Evolutionary conservation across 2,329 filamentous ascomycete genomes (phyloP), one percentile per base, ranked within the genome.

Genomic region (Akanthomyces muscarius): DNA sequence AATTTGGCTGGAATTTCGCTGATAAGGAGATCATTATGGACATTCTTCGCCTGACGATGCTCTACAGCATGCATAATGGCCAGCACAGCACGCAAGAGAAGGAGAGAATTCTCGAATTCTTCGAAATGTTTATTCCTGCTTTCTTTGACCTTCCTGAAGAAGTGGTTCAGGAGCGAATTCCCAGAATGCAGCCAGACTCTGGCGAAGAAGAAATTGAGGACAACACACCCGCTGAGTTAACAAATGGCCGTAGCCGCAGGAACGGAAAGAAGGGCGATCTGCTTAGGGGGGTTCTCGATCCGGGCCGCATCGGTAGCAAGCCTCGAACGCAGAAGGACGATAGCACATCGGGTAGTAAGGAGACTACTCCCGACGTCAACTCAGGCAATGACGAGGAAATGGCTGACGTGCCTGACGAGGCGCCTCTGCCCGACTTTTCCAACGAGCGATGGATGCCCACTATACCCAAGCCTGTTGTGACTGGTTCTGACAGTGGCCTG

Each of bases 201-300:
- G 86, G 87, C 50, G 89, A 91, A 66, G 92, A 96, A 59, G 90
- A 95, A 63, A 82, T 84, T n/a, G 89, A 92, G 53, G 89, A 92
- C 52, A 78, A 87, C 47, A 81, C 87, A 65, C 84, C 90, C 7
- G 83, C 92, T 36, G 89, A 94, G 68, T 79, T 89, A 54, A 85
- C 86, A 8, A 89, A 89, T 63, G 84, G 85, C 23, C 85, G 88
- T 60, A 84, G 84, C 66, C 86, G 88, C 65, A 89, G 89, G 60
- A 86, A 89, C 71, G 86, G 84, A 66, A 94, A 89, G 79, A 93
- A 90, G 76, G 86, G 89, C 67, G 89, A 92, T 71, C 82, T 98
- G 45, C 89, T 92, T 64, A 88, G 93, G 68, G 91, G 92, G 65
- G 91, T 97, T 48, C 85, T 99, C 41, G 92, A 97, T 70, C 90